These are phyloP conservation scores for Yamadazyma aaseri DNA, from an alignment of 1,139 yeast species.

Conservation along the genomic window DNA sequence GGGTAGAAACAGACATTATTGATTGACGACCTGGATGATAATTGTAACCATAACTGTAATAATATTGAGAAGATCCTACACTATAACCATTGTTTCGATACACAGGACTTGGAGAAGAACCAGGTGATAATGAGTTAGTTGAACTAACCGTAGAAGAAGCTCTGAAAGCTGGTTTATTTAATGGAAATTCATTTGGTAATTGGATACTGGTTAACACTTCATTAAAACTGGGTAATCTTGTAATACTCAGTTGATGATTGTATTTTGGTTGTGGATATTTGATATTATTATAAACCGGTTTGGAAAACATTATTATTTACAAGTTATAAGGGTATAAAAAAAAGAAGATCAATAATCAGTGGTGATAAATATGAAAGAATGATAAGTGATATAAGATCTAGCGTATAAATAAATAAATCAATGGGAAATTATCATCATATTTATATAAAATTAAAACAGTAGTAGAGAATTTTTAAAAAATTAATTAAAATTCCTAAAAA, in stretches of 20 bases:
- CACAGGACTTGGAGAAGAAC: slow-evolving; percentile 12
- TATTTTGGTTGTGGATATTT: slow-evolving; percentile 19
- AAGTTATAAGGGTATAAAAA: neutral
- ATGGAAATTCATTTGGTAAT: slow-evolving; percentile 27
- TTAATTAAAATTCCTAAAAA: slow-evolving; percentile 2
- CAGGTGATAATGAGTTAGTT: slow-evolving; percentile 6
- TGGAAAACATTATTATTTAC: slow-evolving; percentile 14
- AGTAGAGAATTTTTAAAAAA: slow-evolving; percentile 1
- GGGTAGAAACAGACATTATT: slow-evolving; percentile 1
- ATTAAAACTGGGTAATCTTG: slow-evolving; percentile 35
- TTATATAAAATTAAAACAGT: slow-evolving; percentile 1
- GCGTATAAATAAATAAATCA: neutral
- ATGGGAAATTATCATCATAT: slow-evolving; percentile 3
- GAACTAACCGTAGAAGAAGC: slow-evolving; percentile 9
- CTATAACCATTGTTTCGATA: neutral
- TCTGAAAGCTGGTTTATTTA: slow-evolving; percentile 11
- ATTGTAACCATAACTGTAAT: slow-evolving; percentile 10
- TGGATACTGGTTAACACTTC: slow-evolving; percentile 40
- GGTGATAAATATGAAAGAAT: neutral
- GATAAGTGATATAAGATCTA: neutral
- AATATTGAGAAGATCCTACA: slow-evolving; percentile 6
- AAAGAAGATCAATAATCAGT: neutral
- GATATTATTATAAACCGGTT: slow-evolving; percentile 17
- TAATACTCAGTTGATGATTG: slow-evolving; percentile 9
- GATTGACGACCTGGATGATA: slow-evolving; percentile 3